These are phyloP conservation scores for Talaromyces ruber DNA, from an alignment of 495 filamentous ascomycete genomes.

Conservation along the genomic window DNA sequence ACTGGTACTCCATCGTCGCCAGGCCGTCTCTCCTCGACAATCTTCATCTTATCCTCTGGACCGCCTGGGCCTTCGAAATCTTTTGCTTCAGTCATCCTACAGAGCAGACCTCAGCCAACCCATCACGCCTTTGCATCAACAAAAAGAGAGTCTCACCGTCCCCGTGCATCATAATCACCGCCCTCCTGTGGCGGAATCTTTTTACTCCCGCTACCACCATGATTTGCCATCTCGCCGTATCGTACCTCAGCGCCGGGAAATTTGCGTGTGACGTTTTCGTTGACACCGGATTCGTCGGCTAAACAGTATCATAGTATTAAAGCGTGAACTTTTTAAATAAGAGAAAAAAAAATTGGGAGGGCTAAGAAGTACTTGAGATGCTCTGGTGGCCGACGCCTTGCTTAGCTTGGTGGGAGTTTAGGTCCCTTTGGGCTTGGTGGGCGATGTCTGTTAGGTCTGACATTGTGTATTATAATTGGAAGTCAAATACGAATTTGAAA, in stretches of 20 bases:
- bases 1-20: conserved; percentile 36
- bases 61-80: conserved; percentile 44
- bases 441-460: conserved; percentile 16
- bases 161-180: conserved; percentile 36
- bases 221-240: conserved; percentile 37
- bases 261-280: conserved; percentile 33
- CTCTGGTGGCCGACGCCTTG: conserved; percentile 31
- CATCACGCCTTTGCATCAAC: background rate
- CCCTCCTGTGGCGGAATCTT: conserved; percentile 43
- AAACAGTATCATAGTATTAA: background rate
- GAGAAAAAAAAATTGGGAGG: background rate
- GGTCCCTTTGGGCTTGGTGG: conserved; percentile 41
- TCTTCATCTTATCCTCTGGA: conserved; percentile 39
- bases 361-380: conserved; percentile 33
- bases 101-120: background rate
- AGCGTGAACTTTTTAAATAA: background rate
- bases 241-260: conserved; percentile 36
- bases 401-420: conserved; percentile 46
- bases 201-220: conserved; percentile 43
- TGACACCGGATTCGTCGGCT: conserved; percentile 47
- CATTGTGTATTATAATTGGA: no score
- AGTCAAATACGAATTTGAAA: background rate
- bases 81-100: conserved; percentile 32
- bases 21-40: conserved; percentile 21
- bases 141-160: conserved; percentile 20